Percentiles rank a stretch among this genome's conserved stretches.
These are phyloP conservation scores for Alloascoidea africana DNA, from an alignment of 805 yeast species.

Conservation along the genomic window DNA sequence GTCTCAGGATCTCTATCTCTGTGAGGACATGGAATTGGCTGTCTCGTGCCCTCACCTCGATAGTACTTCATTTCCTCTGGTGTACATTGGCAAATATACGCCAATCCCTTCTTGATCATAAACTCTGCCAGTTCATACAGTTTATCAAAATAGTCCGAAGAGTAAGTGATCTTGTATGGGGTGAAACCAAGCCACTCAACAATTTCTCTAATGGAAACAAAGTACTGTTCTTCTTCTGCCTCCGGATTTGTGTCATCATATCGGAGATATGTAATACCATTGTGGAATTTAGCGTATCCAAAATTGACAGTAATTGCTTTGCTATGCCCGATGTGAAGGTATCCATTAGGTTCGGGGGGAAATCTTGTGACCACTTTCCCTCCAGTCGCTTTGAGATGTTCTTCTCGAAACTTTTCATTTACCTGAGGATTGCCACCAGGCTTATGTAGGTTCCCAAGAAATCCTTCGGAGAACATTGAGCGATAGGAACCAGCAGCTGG, in stretches of 20 bases:
- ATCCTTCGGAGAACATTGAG: slow-evolving; percentile 91
- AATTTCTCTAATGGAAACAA: slow-evolving; percentile 70
- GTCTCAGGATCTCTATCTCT: slow-evolving; percentile 59
- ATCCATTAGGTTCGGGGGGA: slow-evolving; percentile 99
- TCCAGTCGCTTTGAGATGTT: slow-evolving; percentile 62
- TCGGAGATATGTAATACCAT: slow-evolving; percentile 83
- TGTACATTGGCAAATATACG: slow-evolving; percentile 89
- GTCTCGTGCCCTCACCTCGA: slow-evolving; percentile 87
- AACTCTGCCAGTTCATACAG: slow-evolving; percentile 81
- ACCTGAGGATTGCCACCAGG: slow-evolving; percentile 93
- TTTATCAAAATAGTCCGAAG: slow-evolving; percentile 87
- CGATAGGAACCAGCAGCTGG: slow-evolving; percentile 17
- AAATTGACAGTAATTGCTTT: slow-evolving; percentile 96
- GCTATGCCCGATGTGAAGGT: slow-evolving; percentile 92
- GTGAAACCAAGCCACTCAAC: slow-evolving; percentile 87
- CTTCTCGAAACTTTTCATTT: slow-evolving; percentile 68
- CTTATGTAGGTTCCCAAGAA: slow-evolving; percentile 86
- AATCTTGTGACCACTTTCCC: slow-evolving; percentile 87
- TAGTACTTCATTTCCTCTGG: slow-evolving; percentile 80
- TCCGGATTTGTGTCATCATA: slow-evolving; percentile 98
- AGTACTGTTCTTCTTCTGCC: slow-evolving; percentile 90
- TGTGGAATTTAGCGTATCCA: slow-evolving; percentile 83
- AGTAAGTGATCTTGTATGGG: slow-evolving; percentile 92
- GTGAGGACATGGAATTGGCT: slow-evolving; percentile 52
- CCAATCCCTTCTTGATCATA: slow-evolving; percentile 54